Evolutionary conservation across 2,329 filamentous ascomycete genomes (phyloP), one percentile per base, ranked within the genome.

Genomic region (Sphaerulina populicola): DNA sequence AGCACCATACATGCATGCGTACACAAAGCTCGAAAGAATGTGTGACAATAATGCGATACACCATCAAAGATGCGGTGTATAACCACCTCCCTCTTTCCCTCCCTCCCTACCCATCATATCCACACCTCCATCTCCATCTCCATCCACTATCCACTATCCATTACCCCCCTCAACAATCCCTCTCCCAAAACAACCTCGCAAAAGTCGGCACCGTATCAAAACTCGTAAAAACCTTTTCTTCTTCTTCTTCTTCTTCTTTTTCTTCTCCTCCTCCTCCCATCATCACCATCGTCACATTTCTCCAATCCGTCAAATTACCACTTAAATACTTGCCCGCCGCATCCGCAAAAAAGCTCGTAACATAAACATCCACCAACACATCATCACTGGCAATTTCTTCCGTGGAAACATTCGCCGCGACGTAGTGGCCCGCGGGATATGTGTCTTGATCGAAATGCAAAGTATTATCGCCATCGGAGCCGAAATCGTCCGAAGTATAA

Each of bases 401-500:
- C n/a, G 55, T 57, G 21, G 49, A 53, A 8, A 59, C 57, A 35
- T 57, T 59, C 3, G 54, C 54, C n/a, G 52, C 54, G 12, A 59
- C 52, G 33, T 57, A 59, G 33, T 55, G 54, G 10, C 39, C 49
- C 6, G 41, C 44, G 15, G 35, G 27, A 35, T 55, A 59, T 14
- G 47, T 55, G 4, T 52, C 57, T 33, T 55, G 57, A 42, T 57
- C 46, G 40, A 54, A 56, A 64, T 81, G 78, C 5, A 70, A 59
- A 0, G 78, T 81, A 54, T 81, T 78, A 58, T 81, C 78, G 12
- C 77, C 76, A 57, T 72, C 77, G 2, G 64, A 70, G 45, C 78
- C 78, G 57, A 79, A 80, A 60, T 80, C 78, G 55, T 81, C 78
- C 2, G 61, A 71, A 0, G 78, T 81, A 2, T 70, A 73, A 62